Percentiles rank a stretch among this genome's conserved stretches.
These are phyloP conservation scores for Ustilago sp. DNA, from an alignment of 1,284 basidiomycete genomes.

Conservation along the genomic window DNA sequence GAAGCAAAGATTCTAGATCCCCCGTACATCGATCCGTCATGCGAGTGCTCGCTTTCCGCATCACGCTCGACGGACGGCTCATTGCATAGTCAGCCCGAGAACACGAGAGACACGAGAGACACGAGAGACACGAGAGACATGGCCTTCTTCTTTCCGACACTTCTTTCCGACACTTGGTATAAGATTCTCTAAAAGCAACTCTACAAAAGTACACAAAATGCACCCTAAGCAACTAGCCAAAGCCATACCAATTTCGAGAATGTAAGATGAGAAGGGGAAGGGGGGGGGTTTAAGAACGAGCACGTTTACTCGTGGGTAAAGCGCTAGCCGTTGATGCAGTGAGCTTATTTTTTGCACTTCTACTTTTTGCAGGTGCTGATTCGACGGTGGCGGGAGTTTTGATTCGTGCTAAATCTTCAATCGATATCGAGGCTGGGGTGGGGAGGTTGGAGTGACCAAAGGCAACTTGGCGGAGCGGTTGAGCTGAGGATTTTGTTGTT, in stretches of 20 bases:
- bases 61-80: background rate
- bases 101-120: background rate
- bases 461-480: conserved; percentile 31
- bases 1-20: background rate
- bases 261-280: background rate
- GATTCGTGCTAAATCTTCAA: conserved; percentile 14
- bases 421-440: conserved; percentile 21
- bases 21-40: background rate
- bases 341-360: conserved; percentile 45
- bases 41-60: background rate
- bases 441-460: conserved; percentile 41
- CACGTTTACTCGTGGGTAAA: conserved; percentile 40
- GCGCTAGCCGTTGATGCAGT: conserved; percentile 21
- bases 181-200: background rate
- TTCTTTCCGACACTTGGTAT: conserved; percentile 5
- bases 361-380: conserved; percentile 17
- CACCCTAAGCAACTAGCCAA: conserved; percentile 1
- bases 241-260: background rate
- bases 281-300: conserved; percentile 19
- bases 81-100: background rate
- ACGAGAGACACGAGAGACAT: background rate
- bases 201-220: conserved; percentile 9
- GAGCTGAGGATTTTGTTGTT: background rate
- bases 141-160: background rate
- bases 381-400: conserved; percentile 9